Percentiles rank a stretch among this genome's conserved stretches.
phyloP scores from a whole-genome alignment of 805 yeast species.

The Candida vaughaniae region DNA sequence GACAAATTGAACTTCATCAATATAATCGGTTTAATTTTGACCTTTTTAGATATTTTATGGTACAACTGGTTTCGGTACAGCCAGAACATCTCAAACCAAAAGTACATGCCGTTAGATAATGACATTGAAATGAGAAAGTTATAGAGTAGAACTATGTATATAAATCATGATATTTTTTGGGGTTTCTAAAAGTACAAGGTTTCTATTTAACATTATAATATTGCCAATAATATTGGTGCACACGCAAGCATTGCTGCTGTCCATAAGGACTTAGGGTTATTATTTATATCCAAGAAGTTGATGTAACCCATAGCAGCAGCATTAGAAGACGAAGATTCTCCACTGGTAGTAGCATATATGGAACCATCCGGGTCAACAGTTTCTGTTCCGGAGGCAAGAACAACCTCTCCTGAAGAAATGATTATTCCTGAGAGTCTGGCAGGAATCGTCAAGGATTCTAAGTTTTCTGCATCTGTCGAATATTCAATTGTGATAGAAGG shows the following conservation, averaged over 20 bases:
- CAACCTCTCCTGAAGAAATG: slow-evolving; percentile 27
- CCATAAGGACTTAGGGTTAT: too few relatives aligned
- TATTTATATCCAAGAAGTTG: too few relatives aligned
- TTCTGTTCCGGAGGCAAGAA: neutral
- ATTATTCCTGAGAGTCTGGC: slow-evolving; percentile 16
- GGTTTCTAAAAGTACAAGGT: too few relatives aligned
- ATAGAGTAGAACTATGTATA: too few relatives aligned
- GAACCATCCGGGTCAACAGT: neutral
- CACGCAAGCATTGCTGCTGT: too few relatives aligned
- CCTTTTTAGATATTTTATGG: slow-evolving; percentile 77
- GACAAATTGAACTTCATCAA: slow-evolving; percentile 71
- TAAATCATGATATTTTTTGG: too few relatives aligned
- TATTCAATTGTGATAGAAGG: slow-evolving; percentile 7
- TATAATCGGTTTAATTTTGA: slow-evolving; percentile 68
- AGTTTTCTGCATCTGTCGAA: slow-evolving; percentile 4
- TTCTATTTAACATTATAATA: too few relatives aligned
- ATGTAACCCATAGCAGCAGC: too few relatives aligned
- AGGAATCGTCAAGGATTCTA: slow-evolving; percentile 11
- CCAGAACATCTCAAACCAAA: slow-evolving; percentile 4
- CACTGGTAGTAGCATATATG: slow-evolving; percentile 2
- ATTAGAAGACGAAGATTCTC: too few relatives aligned
- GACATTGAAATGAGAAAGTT: slow-evolving; percentile 6
- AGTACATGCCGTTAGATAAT: slow-evolving; percentile 3
- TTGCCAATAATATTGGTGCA: too few relatives aligned
- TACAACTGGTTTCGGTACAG: slow-evolving; percentile 67